Evolutionary conservation across 768 basidiomycete genomes (phyloP), one percentile per base, ranked within the genome.

Genomic region (Termitomyces sp.): DNA sequence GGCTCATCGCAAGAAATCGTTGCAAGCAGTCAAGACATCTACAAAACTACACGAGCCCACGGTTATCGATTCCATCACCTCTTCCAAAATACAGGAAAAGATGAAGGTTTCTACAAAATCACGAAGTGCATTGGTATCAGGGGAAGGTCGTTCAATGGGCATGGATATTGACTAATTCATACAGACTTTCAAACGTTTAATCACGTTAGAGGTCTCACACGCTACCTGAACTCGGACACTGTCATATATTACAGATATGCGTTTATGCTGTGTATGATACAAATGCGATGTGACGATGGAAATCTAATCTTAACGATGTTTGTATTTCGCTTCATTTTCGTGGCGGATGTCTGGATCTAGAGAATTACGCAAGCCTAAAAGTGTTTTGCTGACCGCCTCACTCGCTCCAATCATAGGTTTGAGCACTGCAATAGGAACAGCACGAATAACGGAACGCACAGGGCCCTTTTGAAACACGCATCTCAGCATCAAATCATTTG

Each of bases 371-470:
- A 99, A 78, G 8, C 97, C 97, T 55, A 98, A 80, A 38, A 98
- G 74, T 0, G 96, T 95, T 77, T 98, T 95, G 74, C 93, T 89
- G 59, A 98, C 89, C 3, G 97, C 97, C 72, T 97, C 96, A 51
- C 88, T 93, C 4, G 95, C 94, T 4, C 97, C 97, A 57, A 98
- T 99, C 93, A 97, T 96, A 2, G 97, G 94, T 66, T 92, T 94
- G 64, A 99, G 75, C 12, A 99, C 94, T 0, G 97, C 97, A 58
- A 98, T 95, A 6, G 97, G 97, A 12, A 98, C 94, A 30, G 97
- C 97, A 28, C 97, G 87, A 59, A 98, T 90, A 28, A 99, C 95
- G 24, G 96, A 91, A 56, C 88, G 88, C 22, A 95, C 89, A 53
- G 95, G 85, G 3, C 94, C 95, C 94, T 98, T 42, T 67, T 1